These are phyloP conservation scores for Ascoidea rubescens DNA, from an alignment of 805 yeast species.

Conservation along the genomic window DNA sequence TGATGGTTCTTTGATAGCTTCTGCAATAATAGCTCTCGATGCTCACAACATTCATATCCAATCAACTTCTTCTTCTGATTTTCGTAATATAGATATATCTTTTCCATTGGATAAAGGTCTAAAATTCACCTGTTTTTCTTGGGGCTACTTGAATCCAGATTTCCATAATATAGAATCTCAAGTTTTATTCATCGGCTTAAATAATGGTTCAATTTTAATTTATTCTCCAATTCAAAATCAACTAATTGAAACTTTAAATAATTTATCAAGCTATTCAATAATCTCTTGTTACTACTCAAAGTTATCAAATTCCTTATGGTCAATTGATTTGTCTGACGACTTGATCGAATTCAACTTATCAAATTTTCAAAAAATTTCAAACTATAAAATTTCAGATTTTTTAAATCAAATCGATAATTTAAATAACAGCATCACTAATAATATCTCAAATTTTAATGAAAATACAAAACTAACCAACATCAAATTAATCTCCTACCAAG, in stretches of 20 bases:
- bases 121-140: not conserved
- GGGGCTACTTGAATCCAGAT: slow-evolving; percentile 1
- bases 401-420: slow-evolving; percentile 17
- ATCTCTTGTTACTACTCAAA: slow-evolving; percentile 32
- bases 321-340: slow-evolving; percentile 43
- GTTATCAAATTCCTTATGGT: slow-evolving; percentile 35
- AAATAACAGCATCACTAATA: slow-evolving; percentile 20
- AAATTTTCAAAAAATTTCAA: slow-evolving; percentile 29
- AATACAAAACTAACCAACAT: slow-evolving; percentile 1
- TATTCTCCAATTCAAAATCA: slow-evolving; percentile 57
- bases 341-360: slow-evolving; percentile 49
- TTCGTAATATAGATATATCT: not conserved
- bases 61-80: not conserved
- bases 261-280: slow-evolving; percentile 30
- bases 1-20: not conserved
- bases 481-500: slow-evolving; percentile 10
- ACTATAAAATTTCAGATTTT: slow-evolving; percentile 5
- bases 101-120: not conserved
- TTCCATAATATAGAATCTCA: slow-evolving; percentile 23
- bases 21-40: not conserved
- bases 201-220: slow-evolving; percentile 47
- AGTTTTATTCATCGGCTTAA: slow-evolving; percentile 47
- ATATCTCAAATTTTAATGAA: slow-evolving; percentile 10
- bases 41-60: not conserved
- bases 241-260: slow-evolving; percentile 35